A percentile compares a stretch with the other conserved stretches of the same genome.
These are phyloP conservation scores for Brettanomyces bruxellensis DNA, from an alignment of 805 yeast genomes.

Conservation along the genomic window DNA sequence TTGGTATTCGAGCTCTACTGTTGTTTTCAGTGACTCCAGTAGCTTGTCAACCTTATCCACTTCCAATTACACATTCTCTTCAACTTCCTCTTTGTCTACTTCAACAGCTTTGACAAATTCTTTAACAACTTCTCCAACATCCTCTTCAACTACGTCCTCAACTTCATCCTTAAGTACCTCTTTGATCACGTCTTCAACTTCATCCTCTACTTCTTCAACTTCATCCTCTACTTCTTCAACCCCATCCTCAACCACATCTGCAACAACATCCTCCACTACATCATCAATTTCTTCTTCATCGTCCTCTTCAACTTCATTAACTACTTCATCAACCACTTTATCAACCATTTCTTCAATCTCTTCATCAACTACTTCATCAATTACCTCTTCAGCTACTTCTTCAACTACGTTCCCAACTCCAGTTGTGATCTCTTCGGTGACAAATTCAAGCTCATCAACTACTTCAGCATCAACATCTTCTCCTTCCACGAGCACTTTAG, in stretches of 20 bases:
- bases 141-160: conserved; percentile 1
- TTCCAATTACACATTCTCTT: not conserved
- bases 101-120: conserved; percentile 2
- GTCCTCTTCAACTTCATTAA: conserved; percentile 1
- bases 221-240: not conserved
- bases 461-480: no score
- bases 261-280: not conserved
- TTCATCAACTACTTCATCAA: conserved; percentile 1
- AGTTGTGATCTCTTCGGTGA: not conserved
- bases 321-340: conserved; percentile 1
- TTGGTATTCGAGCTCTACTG: conserved; percentile 2
- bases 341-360: not conserved
- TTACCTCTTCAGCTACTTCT: conserved; percentile 3
- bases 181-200: not conserved
- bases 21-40: not conserved
- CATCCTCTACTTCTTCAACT: not conserved
- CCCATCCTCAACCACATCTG: not conserved
- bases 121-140: not conserved
- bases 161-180: not conserved
- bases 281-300: not conserved
- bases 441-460: not conserved
- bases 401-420: conserved; percentile 2
- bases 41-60: not conserved
- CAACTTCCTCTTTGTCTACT: not conserved
- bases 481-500: no score